Evolutionary conservation across 371 early-diverging fungal genomes (phyloP), one percentile per base, ranked within the genome.

Genomic region (Mortierella sp.): DNA sequence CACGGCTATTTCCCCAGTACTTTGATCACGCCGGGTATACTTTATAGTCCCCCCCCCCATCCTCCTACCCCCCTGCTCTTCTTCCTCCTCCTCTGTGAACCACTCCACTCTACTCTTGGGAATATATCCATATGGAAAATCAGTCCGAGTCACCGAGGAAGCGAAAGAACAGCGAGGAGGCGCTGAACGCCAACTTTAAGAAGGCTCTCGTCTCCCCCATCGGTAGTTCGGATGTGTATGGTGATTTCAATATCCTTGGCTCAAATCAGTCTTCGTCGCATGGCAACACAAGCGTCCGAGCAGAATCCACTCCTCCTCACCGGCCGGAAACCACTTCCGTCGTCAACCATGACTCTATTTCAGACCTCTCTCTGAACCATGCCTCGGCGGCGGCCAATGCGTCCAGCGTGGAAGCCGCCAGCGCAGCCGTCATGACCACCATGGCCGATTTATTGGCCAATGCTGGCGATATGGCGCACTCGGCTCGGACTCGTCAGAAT

Each of bases 161-260:
- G 50, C 45, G 71, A 58, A 70, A 61, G 54, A 63, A 64, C 50
- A 58, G 45, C 47, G 71, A 64, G 34, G 71, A 64, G 6, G 59
- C 52, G 24, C 48, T 45, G 28, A 34, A 54, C 8, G 45, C 54
- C 26, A 48, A 62, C 38, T 64, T 53, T 45, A 70, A 70, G 30
- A 70, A 50, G 60, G 55, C 61, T 31, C 61, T 61, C 19, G 56
- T 55, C 1, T 67, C 67, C 18, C 41, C 63, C 16, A 30, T 49
- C 4, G 19, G 41, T 31, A 30, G n/a, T 10, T 54, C 38, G 23
- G 61, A 60, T 23, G 50, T 5, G 21, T 55, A 39, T 19, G 48
- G 34, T 12, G 31, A 53, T n/a, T 27, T 19, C 19, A 51, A 51
- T 26, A 31, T 46, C 28, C 51, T 59, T 31, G 51, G 26, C 2